Base-by-base conservation (phyloP, 768 basidiomycete species). In the Sarcodon aspratus region DNA sequence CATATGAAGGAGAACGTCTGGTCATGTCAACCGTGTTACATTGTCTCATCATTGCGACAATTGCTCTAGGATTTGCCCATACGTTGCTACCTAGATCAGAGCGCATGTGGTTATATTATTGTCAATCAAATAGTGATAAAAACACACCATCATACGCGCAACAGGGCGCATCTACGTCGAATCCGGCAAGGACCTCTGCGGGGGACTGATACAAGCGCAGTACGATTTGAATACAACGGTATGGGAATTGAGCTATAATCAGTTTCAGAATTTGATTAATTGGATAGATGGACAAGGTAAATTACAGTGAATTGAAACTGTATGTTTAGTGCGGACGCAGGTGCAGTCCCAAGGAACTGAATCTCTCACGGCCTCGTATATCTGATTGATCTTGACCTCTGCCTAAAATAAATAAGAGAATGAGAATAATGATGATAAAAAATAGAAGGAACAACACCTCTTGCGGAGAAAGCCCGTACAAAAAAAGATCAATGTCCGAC, bases 281-380 rank as follows among this genome's bases (percentile, higher is more conserved):
- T 27, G 3, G 21, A 3, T 27, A 5, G 21, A 27, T 27, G 21
- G 21, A 27, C 5, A 27, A 27, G 21, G 21, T 27, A 27, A 27
- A 27, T 27, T 5, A 27, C 21, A 27, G 57, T 81, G 74, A 54
- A 81, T 80, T 11, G 80, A 80, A 38, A 80, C 66, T 0, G 79
- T 78, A 53, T 82, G 78, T 61, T 78, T 81, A 49, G 78, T 78
- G 37, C 79, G 72, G 49, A 82, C 73, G 45, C 78, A 80, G 27
- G 79, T 80, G 13, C 79, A 76, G 57, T 80, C 80, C 79, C 79
- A 81, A 27, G 79, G 78, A 34, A 81, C 73, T 8, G 78, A 78
- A 57, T 81, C 78, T 15, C 78, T 67, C 15, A 82, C 76, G 7
- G 79, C 79, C 54, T 80, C 76, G 54, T 77, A 81, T 32, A 81